phyloP scores from a whole-genome alignment of 352 stramenopile genomes.

The Phytophthora cactorum region DNA sequence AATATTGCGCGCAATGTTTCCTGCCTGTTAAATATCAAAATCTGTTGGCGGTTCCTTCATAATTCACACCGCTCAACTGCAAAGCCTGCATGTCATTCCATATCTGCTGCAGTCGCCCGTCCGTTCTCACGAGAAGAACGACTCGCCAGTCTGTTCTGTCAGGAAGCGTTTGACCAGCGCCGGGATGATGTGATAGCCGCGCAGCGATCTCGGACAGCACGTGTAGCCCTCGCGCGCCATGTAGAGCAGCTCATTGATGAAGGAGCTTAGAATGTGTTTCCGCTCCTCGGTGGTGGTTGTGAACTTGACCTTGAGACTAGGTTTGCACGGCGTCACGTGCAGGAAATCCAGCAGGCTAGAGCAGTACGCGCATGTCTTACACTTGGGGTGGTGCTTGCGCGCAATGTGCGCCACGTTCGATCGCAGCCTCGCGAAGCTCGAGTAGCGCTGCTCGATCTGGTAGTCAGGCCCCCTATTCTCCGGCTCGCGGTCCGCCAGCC shows the following conservation, averaged over 20 bases:
- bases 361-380: conserved; percentile 57
- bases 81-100: conserved; percentile 7
- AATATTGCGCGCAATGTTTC: background rate
- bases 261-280: conserved; percentile 47
- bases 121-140: conserved; percentile 46
- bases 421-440: conserved; percentile 60
- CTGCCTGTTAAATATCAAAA: conserved; percentile 26
- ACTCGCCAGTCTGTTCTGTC: conserved; percentile 53
- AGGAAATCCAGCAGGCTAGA: conserved; percentile 51
- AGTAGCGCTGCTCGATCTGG: conserved; percentile 72
- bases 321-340: conserved; percentile 43
- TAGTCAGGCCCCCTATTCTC: conserved; percentile 49
- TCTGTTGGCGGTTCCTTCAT: conserved; percentile 5
- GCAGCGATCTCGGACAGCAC: conserved; percentile 38
- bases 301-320: conserved; percentile 59
- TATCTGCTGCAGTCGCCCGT: too few relatives aligned
- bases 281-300: conserved; percentile 49
- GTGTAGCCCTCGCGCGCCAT: conserved; percentile 35
- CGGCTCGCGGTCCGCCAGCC: conserved; percentile 13
- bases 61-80: conserved; percentile 2
- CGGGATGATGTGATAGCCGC: conserved; percentile 55
- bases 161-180: conserved; percentile 54
- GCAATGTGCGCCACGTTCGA: conserved; percentile 52
- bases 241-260: conserved; percentile 54
- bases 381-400: conserved; percentile 57